These are phyloP conservation scores for Neurospora tetraspora DNA, from an alignment of 495 filamentous ascomycete genomes.

Conservation along the genomic window DNA sequence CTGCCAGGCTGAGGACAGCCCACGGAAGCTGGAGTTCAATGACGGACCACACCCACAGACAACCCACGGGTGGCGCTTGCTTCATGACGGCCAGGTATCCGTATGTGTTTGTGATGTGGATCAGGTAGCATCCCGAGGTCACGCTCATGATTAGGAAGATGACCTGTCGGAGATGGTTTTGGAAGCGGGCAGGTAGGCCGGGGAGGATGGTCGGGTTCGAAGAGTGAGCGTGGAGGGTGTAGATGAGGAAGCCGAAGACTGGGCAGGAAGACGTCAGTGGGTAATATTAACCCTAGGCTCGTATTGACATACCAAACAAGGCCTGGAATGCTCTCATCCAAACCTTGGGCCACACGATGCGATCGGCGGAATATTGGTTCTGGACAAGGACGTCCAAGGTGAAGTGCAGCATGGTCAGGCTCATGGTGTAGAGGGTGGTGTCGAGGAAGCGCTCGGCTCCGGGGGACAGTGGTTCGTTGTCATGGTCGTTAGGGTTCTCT, in stretches of 20 bases:
- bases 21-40: slow-evolving; percentile 70
- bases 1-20: slow-evolving; percentile 50
- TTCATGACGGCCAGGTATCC: slow-evolving; percentile 89
- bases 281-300: too few relatives aligned
- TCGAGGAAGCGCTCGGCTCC: slow-evolving; percentile 44
- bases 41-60: slow-evolving; percentile 88
- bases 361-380: slow-evolving; percentile 70
- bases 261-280: slow-evolving; percentile 11
- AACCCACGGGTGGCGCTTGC: slow-evolving; percentile 76
- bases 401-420: slow-evolving; percentile 72
- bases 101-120: slow-evolving; percentile 66
- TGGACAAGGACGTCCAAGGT: slow-evolving; percentile 85
- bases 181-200: slow-evolving; percentile 30
- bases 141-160: slow-evolving; percentile 50
- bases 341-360: slow-evolving; percentile 48
- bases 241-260: slow-evolving; percentile 53
- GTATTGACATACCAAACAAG: slow-evolving; percentile 41
- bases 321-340: slow-evolving; percentile 40
- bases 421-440: slow-evolving; percentile 57
- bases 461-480: slow-evolving; percentile 23
- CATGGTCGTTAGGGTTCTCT: too few relatives aligned
- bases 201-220: slow-evolving; percentile 29
- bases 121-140: slow-evolving; percentile 60
- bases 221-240: slow-evolving; percentile 46
- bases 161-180: slow-evolving; percentile 42